Percentiles rank a stretch among this genome's conserved stretches.
These are phyloP conservation scores for Gamsiella multidivaricata DNA, from an alignment of 192 early-diverging fungal genomes.

Conservation along the genomic window DNA sequence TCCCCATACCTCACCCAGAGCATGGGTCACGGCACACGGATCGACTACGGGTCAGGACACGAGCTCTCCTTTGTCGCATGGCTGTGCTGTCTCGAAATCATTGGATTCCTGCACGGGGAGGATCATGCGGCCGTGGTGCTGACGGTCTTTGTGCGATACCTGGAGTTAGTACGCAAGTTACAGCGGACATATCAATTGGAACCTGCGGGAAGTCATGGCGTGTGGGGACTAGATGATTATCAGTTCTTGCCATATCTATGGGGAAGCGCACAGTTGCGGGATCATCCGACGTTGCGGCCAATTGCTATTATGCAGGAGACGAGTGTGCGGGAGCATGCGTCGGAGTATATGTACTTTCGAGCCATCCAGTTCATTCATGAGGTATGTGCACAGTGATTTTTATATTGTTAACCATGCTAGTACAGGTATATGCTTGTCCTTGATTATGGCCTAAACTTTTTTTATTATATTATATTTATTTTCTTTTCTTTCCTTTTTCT, in stretches of 20 bases:
- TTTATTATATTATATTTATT: not conserved
- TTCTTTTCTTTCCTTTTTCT: conserved; percentile 2
- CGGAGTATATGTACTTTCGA: conserved; percentile 88
- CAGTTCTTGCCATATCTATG: conserved; percentile 96
- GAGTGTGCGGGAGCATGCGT: conserved; percentile 66
- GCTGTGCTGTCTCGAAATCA: conserved; percentile 80
- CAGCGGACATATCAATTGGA: conserved; percentile 90
- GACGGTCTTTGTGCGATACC: conserved; percentile 81
- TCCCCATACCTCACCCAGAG: conserved; percentile 72
- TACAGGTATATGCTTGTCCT: too few species aligned
- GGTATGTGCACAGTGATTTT: conserved; percentile 56
- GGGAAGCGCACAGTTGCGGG: conserved; percentile 90
- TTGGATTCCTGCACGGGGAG: conserved; percentile 67
- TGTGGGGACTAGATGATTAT: conserved; percentile 97
- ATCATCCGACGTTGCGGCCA: conserved; percentile 77
- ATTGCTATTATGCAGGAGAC: conserved; percentile 73
- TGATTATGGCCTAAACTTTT: too few species aligned
- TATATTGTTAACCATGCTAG: too few species aligned
- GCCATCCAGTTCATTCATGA: conserved; percentile 86
- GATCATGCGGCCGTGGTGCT: conserved; percentile 83
- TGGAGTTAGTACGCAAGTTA: conserved; percentile 80
- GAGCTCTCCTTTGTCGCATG: conserved; percentile 91
- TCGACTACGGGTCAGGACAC: conserved; percentile 98
- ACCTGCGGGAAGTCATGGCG: conserved; percentile 97
- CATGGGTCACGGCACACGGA: conserved; percentile 91